A percentile compares a stretch with the other conserved stretches of the same genome.
Evolutionary conservation across 148 eudicot genomes (phyloP).

Genomic region (Rheum nobile): DNA sequence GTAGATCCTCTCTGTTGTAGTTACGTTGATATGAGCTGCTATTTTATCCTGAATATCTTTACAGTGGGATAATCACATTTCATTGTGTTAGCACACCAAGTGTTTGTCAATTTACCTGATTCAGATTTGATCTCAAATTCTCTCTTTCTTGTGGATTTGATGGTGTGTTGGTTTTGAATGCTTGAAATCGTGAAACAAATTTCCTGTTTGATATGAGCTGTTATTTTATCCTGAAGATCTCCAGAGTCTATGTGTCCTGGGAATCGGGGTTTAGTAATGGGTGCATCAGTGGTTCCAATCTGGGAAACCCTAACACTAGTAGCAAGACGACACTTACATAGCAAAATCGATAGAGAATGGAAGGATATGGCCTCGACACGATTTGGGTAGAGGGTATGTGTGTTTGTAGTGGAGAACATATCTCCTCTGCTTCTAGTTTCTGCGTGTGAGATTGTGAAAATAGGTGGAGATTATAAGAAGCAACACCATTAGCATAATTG

Average conservation of each 20-base stretch:
- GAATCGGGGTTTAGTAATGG: not conserved
- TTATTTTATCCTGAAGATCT: no score
- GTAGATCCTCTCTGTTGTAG: no score
- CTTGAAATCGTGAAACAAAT: no score
- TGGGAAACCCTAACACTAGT: not conserved
- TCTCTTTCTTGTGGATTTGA: no score
- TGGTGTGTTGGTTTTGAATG: no score
- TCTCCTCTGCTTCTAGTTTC: not conserved
- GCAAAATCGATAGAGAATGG: not conserved
- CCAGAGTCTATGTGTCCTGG: not conserved
- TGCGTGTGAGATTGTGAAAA: not conserved
- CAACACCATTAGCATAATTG: not conserved
- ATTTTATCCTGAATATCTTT: no score
- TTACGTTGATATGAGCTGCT: no score
- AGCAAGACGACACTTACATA: not conserved
- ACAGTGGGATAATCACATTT: no score
- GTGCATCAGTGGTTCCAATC: not conserved
- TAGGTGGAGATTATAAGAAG: not conserved
- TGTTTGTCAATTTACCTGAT: no score
- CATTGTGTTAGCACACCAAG: no score
- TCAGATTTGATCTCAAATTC: no score
- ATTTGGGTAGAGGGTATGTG: not conserved
- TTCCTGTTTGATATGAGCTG: no score
- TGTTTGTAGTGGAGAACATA: not conserved
- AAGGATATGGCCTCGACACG: not conserved